Base-by-base conservation (phyloP, 805 yeast genomes). In the Diddensiella transvaalensis region DNA sequence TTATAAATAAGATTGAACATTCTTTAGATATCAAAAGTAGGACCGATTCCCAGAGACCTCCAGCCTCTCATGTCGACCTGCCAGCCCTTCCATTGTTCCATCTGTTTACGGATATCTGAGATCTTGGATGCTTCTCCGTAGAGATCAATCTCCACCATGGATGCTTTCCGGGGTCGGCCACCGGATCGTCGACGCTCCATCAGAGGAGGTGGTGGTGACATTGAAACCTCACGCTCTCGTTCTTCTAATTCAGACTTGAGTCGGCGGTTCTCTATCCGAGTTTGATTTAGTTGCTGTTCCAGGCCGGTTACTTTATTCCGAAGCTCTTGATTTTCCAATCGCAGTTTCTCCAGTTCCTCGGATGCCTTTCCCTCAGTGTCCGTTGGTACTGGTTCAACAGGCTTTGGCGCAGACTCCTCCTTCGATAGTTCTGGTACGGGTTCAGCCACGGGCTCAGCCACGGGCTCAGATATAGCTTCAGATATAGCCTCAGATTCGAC, bases 31-130 rank as follows among this genome's bases (percentile, higher is more conserved):
- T 79, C 80, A 11, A 83, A 69, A 3, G 75, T 61, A 2, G 86
- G 82, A 2, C 89, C 89, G 44, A 76, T 69, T 1, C 87, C 88
- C 15, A 79, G 71, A 44, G 82, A 77, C 60, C 84, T 75, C 97
- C 97, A 90, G 11, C 63, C 58, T 22, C 87, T 75, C 95, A 90
- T 86, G 60, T 90, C 96, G 2, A 88, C 76, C 60, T 84, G 87
- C 89, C 90, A 90, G 42, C 79, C 81, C 55, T 80, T 82, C 95
- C 95, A 90, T 55, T 79, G 80, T 61, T 74, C 71, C 55, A 90
- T 66, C 40, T 76, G 72, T 47, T 80, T 82, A 8, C 58, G 49
- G 29, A 57, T 54, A 21, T 54, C 56, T 53, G 76, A 71, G 54
- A 79, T 73, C 57, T 79, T 81, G 10, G 75, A 75, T 4, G 79